Conservation (phyloP, 805 yeast species). For the Cephaloascus albidus region DNA sequence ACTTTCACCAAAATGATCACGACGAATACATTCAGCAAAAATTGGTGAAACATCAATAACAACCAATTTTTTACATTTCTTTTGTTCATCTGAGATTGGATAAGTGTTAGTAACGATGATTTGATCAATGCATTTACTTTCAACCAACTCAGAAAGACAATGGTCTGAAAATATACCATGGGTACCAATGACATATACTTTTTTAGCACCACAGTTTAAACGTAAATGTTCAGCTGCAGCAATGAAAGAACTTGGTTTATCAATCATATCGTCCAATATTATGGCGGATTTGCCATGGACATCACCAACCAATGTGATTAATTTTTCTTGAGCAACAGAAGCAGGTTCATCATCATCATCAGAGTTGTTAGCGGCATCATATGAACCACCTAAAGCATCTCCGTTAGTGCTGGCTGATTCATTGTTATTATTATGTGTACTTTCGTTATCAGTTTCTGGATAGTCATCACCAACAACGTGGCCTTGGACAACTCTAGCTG, state of each 20-base stretch:
- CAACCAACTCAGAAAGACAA: conserved; percentile 72
- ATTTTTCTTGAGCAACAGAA: conserved; percentile 59
- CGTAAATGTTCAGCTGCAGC: conserved; percentile 98
- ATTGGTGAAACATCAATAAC: conserved; percentile 92
- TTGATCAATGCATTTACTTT: conserved; percentile 76
- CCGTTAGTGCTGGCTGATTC: conserved; percentile 2
- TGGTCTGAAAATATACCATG: conserved; percentile 91
- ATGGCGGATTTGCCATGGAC: conserved; percentile 89
- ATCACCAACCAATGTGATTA: conserved; percentile 94
- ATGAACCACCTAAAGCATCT: conserved; percentile 73
- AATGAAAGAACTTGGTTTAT: conserved; percentile 86
- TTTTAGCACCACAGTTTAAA: conserved; percentile 91
- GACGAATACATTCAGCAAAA: conserved; percentile 95
- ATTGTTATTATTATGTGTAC: conserved; percentile 6
- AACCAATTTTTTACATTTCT: conserved; percentile 58
- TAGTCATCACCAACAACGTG: conserved; percentile 91
- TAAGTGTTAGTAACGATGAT: conserved; percentile 94
- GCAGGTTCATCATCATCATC: conserved; percentile 80
- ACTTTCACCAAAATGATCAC: conserved; percentile 98
- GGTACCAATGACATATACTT: conserved; percentile 85
- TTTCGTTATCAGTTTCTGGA: conserved; percentile 13
- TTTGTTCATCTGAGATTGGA: conserved; percentile 66
- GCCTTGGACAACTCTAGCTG: conserved; percentile 93
- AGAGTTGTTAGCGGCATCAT: conserved; percentile 65
- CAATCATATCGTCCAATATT: conserved; percentile 94